Evolutionary conservation across 495 filamentous ascomycete genomes (phyloP).

Genomic region (Penicillium parvum): DNA sequence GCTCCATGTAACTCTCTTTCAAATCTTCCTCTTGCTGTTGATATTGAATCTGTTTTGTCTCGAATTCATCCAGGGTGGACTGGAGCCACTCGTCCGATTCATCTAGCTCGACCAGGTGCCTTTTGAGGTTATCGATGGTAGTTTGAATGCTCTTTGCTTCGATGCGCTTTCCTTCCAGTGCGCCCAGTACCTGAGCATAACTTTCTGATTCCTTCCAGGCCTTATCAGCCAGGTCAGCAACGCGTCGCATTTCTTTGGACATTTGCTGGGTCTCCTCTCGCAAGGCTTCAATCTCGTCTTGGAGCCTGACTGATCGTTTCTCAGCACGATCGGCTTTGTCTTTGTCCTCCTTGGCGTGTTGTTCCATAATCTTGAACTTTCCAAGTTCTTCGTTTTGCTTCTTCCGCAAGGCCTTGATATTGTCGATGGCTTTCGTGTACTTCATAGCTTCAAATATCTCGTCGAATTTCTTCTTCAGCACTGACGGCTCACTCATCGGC

Average conservation of each 20-base stretch:
- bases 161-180: slow-evolving; percentile 70
- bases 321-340: slow-evolving; percentile 72
- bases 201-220: slow-evolving; percentile 57
- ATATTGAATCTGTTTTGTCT: slow-evolving; percentile 62
- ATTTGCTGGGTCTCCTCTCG: slow-evolving; percentile 54
- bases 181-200: slow-evolving; percentile 61
- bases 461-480: slow-evolving; percentile 89
- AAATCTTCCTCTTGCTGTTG: slow-evolving; percentile 58
- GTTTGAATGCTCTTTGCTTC: slow-evolving; percentile 59
- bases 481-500: slow-evolving; percentile 88
- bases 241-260: slow-evolving; percentile 51
- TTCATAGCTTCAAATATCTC: slow-evolving; percentile 96
- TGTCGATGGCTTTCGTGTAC: slow-evolving; percentile 95
- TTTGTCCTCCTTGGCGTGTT: slow-evolving; percentile 78
- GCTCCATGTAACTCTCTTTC: slow-evolving; percentile 55
- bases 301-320: slow-evolving; percentile 57
- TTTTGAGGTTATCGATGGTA: slow-evolving; percentile 63
- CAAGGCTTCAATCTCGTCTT: slow-evolving; percentile 68
- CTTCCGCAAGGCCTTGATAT: slow-evolving; percentile 82
- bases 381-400: slow-evolving; percentile 70
- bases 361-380: slow-evolving; percentile 65
- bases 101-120: slow-evolving; percentile 65
- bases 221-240: slow-evolving; percentile 51
- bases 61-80: slow-evolving; percentile 74
- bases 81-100: slow-evolving; percentile 78